phyloP scores from a whole-genome alignment of 192 early-diverging fungal species.

The Linnemannia zychae region DNA sequence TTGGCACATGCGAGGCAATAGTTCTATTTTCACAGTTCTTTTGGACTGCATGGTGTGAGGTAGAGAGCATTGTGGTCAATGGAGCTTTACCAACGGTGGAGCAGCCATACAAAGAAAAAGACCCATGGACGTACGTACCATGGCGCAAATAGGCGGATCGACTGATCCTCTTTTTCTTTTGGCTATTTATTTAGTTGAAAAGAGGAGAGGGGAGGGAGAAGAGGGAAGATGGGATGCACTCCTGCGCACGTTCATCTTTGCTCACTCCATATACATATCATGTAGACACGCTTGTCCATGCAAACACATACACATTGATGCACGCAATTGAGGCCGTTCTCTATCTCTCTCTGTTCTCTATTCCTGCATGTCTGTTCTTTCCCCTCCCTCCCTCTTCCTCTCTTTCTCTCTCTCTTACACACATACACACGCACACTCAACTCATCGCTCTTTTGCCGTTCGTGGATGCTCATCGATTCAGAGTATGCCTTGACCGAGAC shows the following conservation, averaged over 20 bases:
- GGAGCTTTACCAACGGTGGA: not conserved
- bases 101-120: not conserved
- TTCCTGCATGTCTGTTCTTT: not conserved
- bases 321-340: constrained; percentile 6
- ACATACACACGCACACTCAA: not conserved
- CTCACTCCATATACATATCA: constrained; percentile 13
- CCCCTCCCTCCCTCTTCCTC: not conserved
- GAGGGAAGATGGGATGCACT: constrained; percentile 6
- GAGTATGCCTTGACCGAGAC: not conserved
- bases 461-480: not conserved
- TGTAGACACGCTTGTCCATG: not conserved
- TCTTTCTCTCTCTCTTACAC: not conserved
- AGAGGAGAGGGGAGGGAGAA: not conserved
- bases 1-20: no score
- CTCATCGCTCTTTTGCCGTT: not conserved
- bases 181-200: not conserved
- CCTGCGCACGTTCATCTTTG: constrained; percentile 4
- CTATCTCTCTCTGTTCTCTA: not conserved
- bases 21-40: no score
- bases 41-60: no score
- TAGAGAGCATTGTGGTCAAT: no score
- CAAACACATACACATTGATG: not conserved
- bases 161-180: not conserved
- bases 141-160: not conserved
- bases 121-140: not conserved